Evolutionary conservation across 768 basidiomycete genomes (phyloP).

Genomic region (Tulasnella calospora): DNA sequence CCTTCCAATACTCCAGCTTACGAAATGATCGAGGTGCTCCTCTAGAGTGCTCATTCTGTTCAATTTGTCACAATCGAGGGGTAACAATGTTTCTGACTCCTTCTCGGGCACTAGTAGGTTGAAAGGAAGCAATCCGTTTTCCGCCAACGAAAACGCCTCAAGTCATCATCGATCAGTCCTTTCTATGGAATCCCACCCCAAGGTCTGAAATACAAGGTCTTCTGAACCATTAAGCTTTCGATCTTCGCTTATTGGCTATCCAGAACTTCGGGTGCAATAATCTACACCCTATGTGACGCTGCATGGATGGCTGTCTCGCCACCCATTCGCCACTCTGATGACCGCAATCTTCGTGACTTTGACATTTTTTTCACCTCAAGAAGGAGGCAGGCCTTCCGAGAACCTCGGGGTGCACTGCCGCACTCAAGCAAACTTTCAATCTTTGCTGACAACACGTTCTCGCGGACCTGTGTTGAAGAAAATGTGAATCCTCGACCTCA

Average conservation of each 20-base stretch:
- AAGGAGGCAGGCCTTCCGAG: neutral
- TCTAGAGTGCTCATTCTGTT: neutral
- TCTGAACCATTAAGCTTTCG: neutral
- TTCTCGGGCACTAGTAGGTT: neutral
- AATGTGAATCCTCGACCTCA: neutral
- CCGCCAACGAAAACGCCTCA: neutral
- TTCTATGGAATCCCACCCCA: neutral
- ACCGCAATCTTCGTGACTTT: neutral
- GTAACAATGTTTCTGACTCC: neutral
- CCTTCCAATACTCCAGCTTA: neutral
- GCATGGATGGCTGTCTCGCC: neutral
- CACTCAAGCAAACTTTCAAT: neutral
- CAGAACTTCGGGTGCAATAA: neutral
- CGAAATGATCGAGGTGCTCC: neutral
- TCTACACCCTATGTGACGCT: neutral
- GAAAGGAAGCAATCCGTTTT: neutral
- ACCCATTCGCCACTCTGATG: neutral
- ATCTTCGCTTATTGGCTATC: neutral
- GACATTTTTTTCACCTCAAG: neutral
- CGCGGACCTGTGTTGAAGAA: neutral
- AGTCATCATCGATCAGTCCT: neutral
- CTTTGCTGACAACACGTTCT: neutral
- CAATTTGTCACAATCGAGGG: neutral
- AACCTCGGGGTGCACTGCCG: neutral
- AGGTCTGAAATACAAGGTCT: neutral